Evolutionary conservation across 768 basidiomycete genomes (phyloP).

Genomic region (Russula virescens): DNA sequence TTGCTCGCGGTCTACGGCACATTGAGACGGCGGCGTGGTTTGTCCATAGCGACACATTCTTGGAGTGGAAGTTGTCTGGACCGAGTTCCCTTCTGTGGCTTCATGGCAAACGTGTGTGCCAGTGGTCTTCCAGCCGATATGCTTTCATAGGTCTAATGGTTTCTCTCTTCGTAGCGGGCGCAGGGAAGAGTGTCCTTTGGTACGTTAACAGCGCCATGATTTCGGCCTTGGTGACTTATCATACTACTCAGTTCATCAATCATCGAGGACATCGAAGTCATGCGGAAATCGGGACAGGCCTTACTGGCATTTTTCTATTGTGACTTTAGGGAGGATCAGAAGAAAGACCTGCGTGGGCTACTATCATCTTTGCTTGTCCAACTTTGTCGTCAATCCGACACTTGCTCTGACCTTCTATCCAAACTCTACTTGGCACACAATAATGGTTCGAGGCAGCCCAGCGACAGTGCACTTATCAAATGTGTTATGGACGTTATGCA

Average conservation of each 20-base stretch:
- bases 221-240: neutral
- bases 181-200: neutral
- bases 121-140: neutral
- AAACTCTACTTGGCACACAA: neutral
- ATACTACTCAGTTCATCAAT: neutral
- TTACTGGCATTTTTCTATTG: neutral
- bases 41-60: neutral
- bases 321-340: neutral
- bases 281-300: neutral
- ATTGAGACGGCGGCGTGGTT: neutral
- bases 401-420: neutral
- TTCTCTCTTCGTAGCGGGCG: neutral
- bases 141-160: neutral
- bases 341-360: neutral
- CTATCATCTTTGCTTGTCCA: neutral
- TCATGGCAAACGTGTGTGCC: neutral
- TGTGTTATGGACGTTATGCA: neutral
- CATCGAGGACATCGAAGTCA: neutral
- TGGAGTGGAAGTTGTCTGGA: neutral
- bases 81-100: neutral
- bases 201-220: neutral
- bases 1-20: neutral
- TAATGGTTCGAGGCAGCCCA: neutral
- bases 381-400: neutral
- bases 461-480: neutral